Evolutionary conservation across 306 rosid species (phyloP), one percentile per base, ranked within the genome.

Genomic region (Cicer judaicum): DNA sequence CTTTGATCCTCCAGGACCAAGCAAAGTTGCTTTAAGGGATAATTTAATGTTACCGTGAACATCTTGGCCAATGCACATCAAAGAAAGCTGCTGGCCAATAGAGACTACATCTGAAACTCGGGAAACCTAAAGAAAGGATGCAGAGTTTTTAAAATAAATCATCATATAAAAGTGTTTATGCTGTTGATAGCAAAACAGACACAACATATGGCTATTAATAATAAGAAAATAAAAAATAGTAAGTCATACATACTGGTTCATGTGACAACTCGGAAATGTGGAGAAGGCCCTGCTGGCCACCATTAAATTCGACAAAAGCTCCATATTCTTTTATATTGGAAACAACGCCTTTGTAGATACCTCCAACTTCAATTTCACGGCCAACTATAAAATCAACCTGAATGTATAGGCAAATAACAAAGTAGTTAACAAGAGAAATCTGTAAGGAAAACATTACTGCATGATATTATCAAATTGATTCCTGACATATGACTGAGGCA

Each of bases 251-350:
- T 91, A 94, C 97, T 7, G 89, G 93, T 61, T 86, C 91, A 70
- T 87, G 92, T 57, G 95, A 91, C 84, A 92, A 82, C 92, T 94
- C 96, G 54, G 97, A 94, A 78, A 94, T 88, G 87, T 94, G 98
- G 54, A 94, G 90, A 85, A 94, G 93, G 66, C 98, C 98, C 82
- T 90, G 95, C 76, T 92, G 93, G 64, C 97, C 98, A 79, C 98
- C 97, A 81, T 91, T 91, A 68, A 94, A 87, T 88, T 94, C 98
- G 62, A 90, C 93, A 76, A 91, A 94, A 14, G 97, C 98, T 52
- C 98, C 98, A 68, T 89, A 94, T 82, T 94, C 97, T 84, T 94
- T 91, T 75, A 90, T 63, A 34, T 90, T 82, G 63, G 77, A 70
- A 50, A 94, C 88, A 63, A 79, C 73, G 66, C 97, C 95, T 82